Percentiles rank a stretch among this genome's conserved stretches.
These are phyloP conservation scores for Starmerella ratchasimensis DNA, from an alignment of 805 yeast species.

Conservation along the genomic window DNA sequence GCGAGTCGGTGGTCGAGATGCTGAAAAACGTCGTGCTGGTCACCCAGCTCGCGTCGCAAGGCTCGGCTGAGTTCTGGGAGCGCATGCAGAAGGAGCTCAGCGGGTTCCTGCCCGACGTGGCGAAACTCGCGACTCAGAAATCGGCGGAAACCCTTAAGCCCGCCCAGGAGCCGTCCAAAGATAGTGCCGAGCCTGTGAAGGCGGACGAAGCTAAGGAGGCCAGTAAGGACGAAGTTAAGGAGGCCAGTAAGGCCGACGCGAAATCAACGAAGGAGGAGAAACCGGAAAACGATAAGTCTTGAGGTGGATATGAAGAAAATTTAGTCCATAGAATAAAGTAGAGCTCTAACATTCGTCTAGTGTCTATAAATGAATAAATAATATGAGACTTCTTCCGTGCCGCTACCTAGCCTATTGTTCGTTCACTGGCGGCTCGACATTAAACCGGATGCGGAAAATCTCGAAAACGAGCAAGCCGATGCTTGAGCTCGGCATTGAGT, in stretches of 20 bases:
- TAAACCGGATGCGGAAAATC: conserved; percentile 43
- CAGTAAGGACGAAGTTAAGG: background rate
- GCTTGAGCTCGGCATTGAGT: conserved; percentile 78
- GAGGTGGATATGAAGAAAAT: too few relatives aligned
- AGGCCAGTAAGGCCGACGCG: too few relatives aligned
- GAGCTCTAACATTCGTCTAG: too few relatives aligned
- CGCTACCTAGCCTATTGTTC: too few relatives aligned
- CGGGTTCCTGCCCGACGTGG: conserved; percentile 29
- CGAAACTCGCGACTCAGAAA: conserved; percentile 12
- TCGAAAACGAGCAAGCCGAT: conserved; percentile 77
- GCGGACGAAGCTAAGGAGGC: conserved; percentile 1
- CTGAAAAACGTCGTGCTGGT: conserved; percentile 32
- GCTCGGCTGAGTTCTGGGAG: conserved; percentile 27
- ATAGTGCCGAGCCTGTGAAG: too few relatives aligned
- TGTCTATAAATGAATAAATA: too few relatives aligned
- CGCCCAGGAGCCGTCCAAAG: too few relatives aligned
- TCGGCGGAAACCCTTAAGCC: conserved; percentile 11
- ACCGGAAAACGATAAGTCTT: too few relatives aligned
- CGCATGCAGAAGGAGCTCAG: conserved; percentile 28
- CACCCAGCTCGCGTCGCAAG: conserved; percentile 26
- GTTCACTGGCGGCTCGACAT: too few relatives aligned
- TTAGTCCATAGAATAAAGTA: too few relatives aligned
- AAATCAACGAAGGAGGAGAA: too few relatives aligned
- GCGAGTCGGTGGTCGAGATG: conserved; percentile 30
- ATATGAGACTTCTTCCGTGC: too few relatives aligned